These are phyloP conservation scores for Phaffia australis DNA, from an alignment of 768 basidiomycete species.

Conservation along the genomic window DNA sequence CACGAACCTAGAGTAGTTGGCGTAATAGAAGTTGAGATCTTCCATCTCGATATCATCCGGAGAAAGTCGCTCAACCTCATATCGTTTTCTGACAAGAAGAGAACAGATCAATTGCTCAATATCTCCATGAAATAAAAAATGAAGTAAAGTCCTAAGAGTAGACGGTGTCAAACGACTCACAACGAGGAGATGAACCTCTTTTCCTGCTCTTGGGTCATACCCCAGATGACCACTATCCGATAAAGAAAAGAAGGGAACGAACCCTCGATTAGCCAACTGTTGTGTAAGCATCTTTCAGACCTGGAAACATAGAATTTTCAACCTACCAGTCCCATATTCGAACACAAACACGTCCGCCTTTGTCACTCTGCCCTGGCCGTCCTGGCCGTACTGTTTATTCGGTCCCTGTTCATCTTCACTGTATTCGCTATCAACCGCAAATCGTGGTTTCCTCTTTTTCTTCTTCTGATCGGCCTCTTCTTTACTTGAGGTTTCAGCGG, in stretches of 20 bases:
- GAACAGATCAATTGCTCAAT: conserved; percentile 6
- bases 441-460: conserved; percentile 27
- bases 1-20: conserved; percentile 67
- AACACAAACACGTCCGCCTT: conserved; percentile 88
- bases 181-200: conserved; percentile 78
- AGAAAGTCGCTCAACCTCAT: conserved; percentile 78
- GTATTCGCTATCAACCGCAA: conserved; percentile 26
- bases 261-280: no score
- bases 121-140: not conserved
- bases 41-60: conserved; percentile 87
- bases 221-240: conserved; percentile 73
- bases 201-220: conserved; percentile 89
- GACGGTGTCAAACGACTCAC: conserved; percentile 44
- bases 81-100: conserved; percentile 58
- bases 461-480: conserved; percentile 38
- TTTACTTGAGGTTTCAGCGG: not conserved
- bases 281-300: no score
- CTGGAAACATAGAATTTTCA: no score
- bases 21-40: conserved; percentile 92
- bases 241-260: not conserved
- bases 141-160: not conserved
- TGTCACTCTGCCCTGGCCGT: conserved; percentile 39
- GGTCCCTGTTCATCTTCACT: conserved; percentile 27
- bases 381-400: conserved; percentile 26
- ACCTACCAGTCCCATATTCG: conserved; percentile 60